A percentile compares a stretch with the other conserved stretches of the same genome.
Conservation (phyloP, 2,329 filamentous ascomycete genomes). For the Madurella fahalii region DNA sequence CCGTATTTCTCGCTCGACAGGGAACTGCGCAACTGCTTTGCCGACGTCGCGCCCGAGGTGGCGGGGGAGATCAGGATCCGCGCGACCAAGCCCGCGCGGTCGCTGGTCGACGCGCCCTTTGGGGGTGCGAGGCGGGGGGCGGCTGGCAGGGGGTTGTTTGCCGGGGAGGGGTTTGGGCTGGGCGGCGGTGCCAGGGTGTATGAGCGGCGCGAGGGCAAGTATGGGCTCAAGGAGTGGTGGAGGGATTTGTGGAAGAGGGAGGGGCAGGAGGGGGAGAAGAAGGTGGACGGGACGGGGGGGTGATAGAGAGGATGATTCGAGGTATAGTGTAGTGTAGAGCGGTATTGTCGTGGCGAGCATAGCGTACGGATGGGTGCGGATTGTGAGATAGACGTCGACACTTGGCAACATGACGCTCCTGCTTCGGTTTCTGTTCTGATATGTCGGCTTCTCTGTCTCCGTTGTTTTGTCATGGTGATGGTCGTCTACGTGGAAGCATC, state of each 20-base stretch:
- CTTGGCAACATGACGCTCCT: too few species aligned
- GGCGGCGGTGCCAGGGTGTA: conserved; percentile 56
- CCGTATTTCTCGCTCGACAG: conserved; percentile 82
- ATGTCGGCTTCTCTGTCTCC: too few species aligned
- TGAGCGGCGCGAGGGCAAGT: conserved; percentile 70
- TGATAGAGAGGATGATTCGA: too few species aligned
- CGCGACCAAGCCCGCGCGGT: conserved; percentile 45
- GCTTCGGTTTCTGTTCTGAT: too few species aligned
- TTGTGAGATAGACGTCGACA: too few species aligned
- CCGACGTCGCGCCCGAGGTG: conserved; percentile 76
- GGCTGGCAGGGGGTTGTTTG: conserved; percentile 52
- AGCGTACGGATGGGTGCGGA: too few species aligned
- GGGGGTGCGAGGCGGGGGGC: neutral
- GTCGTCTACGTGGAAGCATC: too few species aligned
- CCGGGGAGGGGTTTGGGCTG: conserved; percentile 35
- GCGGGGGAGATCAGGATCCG: conserved; percentile 68
- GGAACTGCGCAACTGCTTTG: conserved; percentile 76
- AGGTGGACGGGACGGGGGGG: too few species aligned
- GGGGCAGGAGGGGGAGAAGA: neutral
- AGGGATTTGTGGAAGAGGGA: conserved; percentile 60
- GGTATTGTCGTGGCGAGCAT: too few species aligned
- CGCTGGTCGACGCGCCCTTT: conserved; percentile 33
- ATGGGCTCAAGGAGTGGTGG: conserved; percentile 89
- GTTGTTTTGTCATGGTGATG: too few species aligned
- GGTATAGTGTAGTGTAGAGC: too few species aligned